Evolutionary conservation across 495 filamentous ascomycete species (phyloP).

Genomic region (Lasiosphaeria miniovina): DNA sequence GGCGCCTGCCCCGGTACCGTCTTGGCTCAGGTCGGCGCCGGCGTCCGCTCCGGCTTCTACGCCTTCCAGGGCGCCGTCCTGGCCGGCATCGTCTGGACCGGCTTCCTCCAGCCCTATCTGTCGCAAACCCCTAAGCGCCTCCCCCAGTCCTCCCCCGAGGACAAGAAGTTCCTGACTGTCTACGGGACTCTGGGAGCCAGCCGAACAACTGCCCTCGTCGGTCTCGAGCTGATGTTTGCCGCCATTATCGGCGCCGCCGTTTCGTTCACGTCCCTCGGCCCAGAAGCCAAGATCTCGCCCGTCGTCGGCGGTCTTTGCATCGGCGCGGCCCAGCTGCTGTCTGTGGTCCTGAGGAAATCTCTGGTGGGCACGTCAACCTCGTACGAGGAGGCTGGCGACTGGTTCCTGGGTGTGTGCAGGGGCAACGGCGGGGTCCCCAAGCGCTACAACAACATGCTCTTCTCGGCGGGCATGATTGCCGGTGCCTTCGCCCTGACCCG

Average conservation of each 20-base stretch:
- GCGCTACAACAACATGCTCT: slow-evolving; percentile 37
- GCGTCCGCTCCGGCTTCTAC: slow-evolving; percentile 42
- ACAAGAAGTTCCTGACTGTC: slow-evolving; percentile 24
- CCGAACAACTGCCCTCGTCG: slow-evolving; percentile 20
- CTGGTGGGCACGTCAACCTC: slow-evolving; percentile 51
- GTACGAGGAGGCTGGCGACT: slow-evolving; percentile 51
- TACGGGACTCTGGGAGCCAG: slow-evolving; percentile 33
- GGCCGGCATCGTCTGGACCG: slow-evolving; percentile 42
- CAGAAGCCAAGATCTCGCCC: slow-evolving; percentile 35
- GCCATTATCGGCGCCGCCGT: slow-evolving; percentile 27
- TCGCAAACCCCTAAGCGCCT: slow-evolving; percentile 7
- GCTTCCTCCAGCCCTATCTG: slow-evolving; percentile 23
- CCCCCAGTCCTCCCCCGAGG: neutral
- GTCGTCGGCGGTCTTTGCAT: slow-evolving; percentile 48
- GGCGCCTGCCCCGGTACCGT: slow-evolving; percentile 58
- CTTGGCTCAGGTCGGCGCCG: slow-evolving; percentile 50
- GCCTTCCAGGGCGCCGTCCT: slow-evolving; percentile 42
- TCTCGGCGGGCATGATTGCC: slow-evolving; percentile 42
- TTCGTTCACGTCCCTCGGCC: slow-evolving; percentile 23
- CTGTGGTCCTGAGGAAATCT: slow-evolving; percentile 36
- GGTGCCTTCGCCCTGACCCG: slow-evolving; percentile 38
- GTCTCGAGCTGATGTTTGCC: slow-evolving; percentile 31
- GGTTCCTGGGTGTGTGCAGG: slow-evolving; percentile 38
- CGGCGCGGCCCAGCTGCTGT: slow-evolving; percentile 45
- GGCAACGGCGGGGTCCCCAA: slow-evolving; percentile 13